A percentile compares a stretch with the other conserved stretches of the same genome.
Conservation (phyloP, 2,329 filamentous ascomycete species). For the Botrytis deweyae region DNA sequence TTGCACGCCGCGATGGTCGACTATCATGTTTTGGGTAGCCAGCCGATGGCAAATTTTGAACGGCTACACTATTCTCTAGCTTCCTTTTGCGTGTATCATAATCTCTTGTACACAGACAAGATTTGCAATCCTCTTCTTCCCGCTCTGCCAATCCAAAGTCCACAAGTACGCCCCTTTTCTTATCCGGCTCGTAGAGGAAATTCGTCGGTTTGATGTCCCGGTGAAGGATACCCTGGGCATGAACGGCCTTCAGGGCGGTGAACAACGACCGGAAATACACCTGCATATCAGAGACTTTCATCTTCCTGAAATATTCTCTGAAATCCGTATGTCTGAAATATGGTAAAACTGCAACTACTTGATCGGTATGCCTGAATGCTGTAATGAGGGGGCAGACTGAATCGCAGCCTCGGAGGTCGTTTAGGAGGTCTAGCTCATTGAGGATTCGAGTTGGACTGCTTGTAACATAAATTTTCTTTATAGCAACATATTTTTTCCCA, state of each 20-base stretch:
- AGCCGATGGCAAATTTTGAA: slow-evolving; percentile 52
- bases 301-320: slow-evolving; percentile 87
- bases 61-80: slow-evolving; percentile 59
- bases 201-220: slow-evolving; percentile 98
- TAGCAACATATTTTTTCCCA: slow-evolving; percentile 78
- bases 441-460: slow-evolving; percentile 90
- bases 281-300: slow-evolving; percentile 81
- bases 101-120: slow-evolving; percentile 69
- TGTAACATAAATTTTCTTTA: slow-evolving; percentile 99
- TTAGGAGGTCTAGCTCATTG: slow-evolving; percentile 91
- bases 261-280: slow-evolving; percentile 90
- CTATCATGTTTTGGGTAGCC: slow-evolving; percentile 90
- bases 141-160: slow-evolving; percentile 96
- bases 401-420: slow-evolving; percentile 78
- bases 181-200: slow-evolving; percentile 84
- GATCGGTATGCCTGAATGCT: slow-evolving; percentile 90
- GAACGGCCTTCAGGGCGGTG: slow-evolving; percentile 78
- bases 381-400: slow-evolving; percentile 95
- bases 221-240: slow-evolving; percentile 82
- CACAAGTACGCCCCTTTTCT: slow-evolving; percentile 85
- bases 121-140: slow-evolving; percentile 72
- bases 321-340: slow-evolving; percentile 97
- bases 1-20: slow-evolving; percentile 83
- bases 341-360: slow-evolving; percentile 90
- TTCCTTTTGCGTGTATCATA: slow-evolving; percentile 56